phyloP scores from a whole-genome alignment of 2,329 filamentous ascomycete genomes.

The Hirsutella rhossiliensis region DNA sequence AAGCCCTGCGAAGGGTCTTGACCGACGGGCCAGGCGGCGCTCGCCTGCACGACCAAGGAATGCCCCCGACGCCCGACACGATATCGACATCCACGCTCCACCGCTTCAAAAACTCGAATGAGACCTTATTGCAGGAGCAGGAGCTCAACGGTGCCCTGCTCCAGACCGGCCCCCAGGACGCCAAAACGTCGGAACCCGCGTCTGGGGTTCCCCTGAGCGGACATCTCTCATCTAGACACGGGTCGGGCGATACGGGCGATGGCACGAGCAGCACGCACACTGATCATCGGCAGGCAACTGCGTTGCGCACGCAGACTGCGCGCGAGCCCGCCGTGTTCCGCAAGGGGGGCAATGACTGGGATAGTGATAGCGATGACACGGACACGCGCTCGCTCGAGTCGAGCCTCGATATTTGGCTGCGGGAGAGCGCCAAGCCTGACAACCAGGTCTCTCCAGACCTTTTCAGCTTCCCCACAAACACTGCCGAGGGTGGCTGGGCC shows the following conservation, averaged over 20 bases:
- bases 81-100: constrained; percentile 43
- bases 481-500: constrained; percentile 30
- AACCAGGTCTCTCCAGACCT: constrained; percentile 35
- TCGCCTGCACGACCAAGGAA: constrained; percentile 26
- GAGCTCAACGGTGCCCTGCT: constrained; percentile 14
- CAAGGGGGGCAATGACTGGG: constrained; percentile 28
- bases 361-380: constrained; percentile 30
- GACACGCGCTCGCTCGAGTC: constrained; percentile 31
- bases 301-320: constrained; percentile 31
- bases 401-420: constrained; percentile 46
- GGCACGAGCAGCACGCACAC: not conserved
- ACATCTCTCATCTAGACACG: not conserved
- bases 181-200: constrained; percentile 4
- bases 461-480: constrained; percentile 36
- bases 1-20: constrained; percentile 33
- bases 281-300: constrained; percentile 1
- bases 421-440: constrained; percentile 34
- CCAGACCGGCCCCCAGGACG: constrained; percentile 12
- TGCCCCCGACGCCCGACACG: constrained; percentile 49
- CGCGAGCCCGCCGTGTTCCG: constrained; percentile 32
- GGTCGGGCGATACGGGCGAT: not conserved
- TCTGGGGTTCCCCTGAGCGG: not conserved
- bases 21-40: constrained; percentile 32
- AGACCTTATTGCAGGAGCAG: constrained; percentile 27
- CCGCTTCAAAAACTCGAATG: constrained; percentile 36